These are phyloP conservation scores for Dipteronia dyeriana DNA, from an alignment of 345 rosid genomes.

Conservation along the genomic window DNA sequence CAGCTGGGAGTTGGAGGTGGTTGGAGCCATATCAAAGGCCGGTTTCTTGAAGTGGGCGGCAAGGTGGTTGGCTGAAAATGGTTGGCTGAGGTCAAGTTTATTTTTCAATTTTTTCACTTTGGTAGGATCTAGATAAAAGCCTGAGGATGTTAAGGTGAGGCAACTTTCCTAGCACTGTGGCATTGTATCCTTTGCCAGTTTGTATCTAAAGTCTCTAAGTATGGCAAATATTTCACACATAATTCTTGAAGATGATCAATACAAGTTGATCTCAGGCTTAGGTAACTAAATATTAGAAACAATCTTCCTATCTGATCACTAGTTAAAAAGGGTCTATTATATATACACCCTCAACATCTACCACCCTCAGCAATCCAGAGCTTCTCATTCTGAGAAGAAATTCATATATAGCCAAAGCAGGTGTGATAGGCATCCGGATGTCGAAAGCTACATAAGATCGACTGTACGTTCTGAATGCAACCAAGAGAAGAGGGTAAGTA, in stretches of 20 bases:
- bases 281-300: constrained; percentile 18
- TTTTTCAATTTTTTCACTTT: constrained; percentile 11
- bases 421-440: neutral
- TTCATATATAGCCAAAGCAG: neutral
- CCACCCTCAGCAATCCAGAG: constrained; percentile 11
- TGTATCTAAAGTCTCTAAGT: constrained; percentile 25
- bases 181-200: constrained; percentile 30
- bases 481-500: neutral
- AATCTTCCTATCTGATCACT: constrained; percentile 7
- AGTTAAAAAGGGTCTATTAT: constrained; percentile 19
- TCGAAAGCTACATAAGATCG: constrained; percentile 31
- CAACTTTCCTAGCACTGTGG: constrained; percentile 22
- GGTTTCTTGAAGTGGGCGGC: no score
- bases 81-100: no score
- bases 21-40: no score
- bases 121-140: constrained; percentile 34
- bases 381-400: constrained; percentile 15
- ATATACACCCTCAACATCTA: constrained; percentile 30
- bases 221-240: constrained; percentile 3
- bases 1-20: no score
- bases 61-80: no score
- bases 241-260: constrained; percentile 12
- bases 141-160: constrained; percentile 29
- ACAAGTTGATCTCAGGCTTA: constrained; percentile 28
- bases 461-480: neutral